Evolutionary conservation across 2,329 filamentous ascomycete species (phyloP).

Genomic region (Epichloe gansuensis): DNA sequence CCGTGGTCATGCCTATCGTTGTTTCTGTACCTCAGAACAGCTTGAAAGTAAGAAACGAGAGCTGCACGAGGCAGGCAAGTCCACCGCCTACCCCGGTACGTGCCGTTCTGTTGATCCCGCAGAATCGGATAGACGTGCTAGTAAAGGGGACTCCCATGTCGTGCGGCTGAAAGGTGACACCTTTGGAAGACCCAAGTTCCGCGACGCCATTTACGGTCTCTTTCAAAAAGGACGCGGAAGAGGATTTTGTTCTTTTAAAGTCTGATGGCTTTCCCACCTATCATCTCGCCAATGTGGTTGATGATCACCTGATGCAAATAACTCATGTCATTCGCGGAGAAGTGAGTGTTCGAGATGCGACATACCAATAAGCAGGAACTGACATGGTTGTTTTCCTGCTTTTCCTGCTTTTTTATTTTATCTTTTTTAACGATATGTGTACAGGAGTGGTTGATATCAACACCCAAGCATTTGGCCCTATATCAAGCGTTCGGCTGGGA

Average conservation of each 20-base stretch:
- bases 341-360: constrained; percentile 29
- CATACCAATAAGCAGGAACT: neutral
- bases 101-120: constrained; percentile 55
- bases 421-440: neutral
- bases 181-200: constrained; percentile 47
- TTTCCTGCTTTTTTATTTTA: too few relatives aligned
- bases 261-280: constrained; percentile 90
- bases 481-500: constrained; percentile 69
- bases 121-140: constrained; percentile 60
- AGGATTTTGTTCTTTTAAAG: constrained; percentile 86
- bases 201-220: constrained; percentile 68
- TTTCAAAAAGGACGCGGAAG: constrained; percentile 44
- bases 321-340: constrained; percentile 89
- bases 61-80: constrained; percentile 39
- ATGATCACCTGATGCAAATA: constrained; percentile 90
- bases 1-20: constrained; percentile 71
- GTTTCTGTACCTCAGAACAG: constrained; percentile 72
- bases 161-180: constrained; percentile 58
- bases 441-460: constrained; percentile 91
- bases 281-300: constrained; percentile 92
- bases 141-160: constrained; percentile 58
- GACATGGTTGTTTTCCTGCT: neutral
- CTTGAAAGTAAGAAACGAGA: constrained; percentile 54
- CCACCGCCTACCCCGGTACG: constrained; percentile 44
- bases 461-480: constrained; percentile 59